Conservation (phyloP, 164 flowering plant genomes). For the Magnolia officinalis region DNA sequence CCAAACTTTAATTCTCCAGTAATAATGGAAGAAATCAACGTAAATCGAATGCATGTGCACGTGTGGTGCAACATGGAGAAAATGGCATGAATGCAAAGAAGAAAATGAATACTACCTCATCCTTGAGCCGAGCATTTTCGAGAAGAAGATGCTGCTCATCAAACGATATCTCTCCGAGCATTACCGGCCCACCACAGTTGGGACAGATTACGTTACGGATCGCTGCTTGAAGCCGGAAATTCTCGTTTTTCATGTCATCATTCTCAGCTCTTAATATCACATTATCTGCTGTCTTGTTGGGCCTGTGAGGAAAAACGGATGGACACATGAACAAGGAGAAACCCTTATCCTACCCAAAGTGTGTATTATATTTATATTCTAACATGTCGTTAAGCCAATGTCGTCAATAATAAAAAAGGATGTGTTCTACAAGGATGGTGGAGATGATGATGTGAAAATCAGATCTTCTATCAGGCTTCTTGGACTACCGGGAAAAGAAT, state of each 20-base stretch:
- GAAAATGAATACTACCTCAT: constrained; percentile 50
- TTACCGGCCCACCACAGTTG: constrained; percentile 71
- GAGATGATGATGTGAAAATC: no score
- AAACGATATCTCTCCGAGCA: constrained; percentile 58
- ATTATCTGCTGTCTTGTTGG: constrained; percentile 84
- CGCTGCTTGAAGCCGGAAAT: constrained; percentile 66
- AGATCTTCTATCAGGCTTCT: no score
- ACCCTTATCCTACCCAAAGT: background rate
- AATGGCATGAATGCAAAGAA: background rate
- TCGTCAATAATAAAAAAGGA: no score
- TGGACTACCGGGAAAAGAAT: no score
- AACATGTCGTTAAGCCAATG: no score
- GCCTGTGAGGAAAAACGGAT: constrained; percentile 32
- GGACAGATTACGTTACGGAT: constrained; percentile 64
- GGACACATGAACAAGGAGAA: background rate
- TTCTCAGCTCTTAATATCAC: constrained; percentile 68
- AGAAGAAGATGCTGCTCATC: constrained; percentile 83
- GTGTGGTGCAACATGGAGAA: background rate
- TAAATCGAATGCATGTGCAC: no score
- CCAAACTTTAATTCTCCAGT: background rate
- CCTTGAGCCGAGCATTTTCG: constrained; percentile 87
- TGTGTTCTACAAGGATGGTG: no score
- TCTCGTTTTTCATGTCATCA: constrained; percentile 69
- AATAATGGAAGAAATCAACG: background rate
- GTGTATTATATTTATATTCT: no score